phyloP scores from a whole-genome alignment of 2,329 filamentous ascomycete species.

The Trichoderma koningii region DNA sequence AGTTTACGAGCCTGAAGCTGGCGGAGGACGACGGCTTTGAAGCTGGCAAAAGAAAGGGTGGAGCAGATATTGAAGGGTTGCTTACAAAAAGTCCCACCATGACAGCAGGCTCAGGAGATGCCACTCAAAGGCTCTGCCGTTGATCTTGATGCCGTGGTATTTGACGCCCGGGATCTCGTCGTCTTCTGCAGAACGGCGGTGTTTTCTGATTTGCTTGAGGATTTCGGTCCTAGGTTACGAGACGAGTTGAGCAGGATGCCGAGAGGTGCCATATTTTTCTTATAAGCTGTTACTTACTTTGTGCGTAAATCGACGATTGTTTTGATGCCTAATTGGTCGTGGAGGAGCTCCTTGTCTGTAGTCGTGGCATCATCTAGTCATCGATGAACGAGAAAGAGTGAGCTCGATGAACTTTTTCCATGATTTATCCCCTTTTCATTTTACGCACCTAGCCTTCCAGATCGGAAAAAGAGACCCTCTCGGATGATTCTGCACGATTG shows the following conservation, averaged over 20 bases:
- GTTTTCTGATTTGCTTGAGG: constrained; percentile 65
- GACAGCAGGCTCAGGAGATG: constrained; percentile 68
- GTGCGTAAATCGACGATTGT: constrained; percentile 80
- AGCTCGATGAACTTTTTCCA: not conserved
- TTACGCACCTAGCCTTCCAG: constrained; percentile 59
- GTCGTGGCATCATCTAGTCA: constrained; percentile 68
- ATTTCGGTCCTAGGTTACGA: constrained; percentile 66
- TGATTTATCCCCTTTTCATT: not conserved
- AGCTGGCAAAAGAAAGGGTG: too few relatives aligned
- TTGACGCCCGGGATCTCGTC: constrained; percentile 63
- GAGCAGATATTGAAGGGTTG: too few relatives aligned
- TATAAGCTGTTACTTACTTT: constrained; percentile 51
- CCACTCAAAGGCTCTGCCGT: constrained; percentile 69
- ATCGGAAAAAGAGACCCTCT: constrained; percentile 68
- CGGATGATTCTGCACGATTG: constrained; percentile 48
- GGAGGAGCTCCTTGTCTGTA: constrained; percentile 62
- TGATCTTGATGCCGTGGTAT: constrained; percentile 72
- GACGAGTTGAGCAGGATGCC: not conserved
- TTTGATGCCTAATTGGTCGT: constrained; percentile 62
- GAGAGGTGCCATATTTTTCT: not conserved
- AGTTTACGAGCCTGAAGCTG: not conserved
- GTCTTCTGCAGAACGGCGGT: constrained; percentile 49
- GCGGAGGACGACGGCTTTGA: too few relatives aligned
- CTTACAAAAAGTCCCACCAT: constrained; percentile 66
- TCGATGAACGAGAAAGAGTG: not conserved